Base-by-base conservation (phyloP, 495 filamentous ascomycete genomes). In the Podospora sp. region DNA sequence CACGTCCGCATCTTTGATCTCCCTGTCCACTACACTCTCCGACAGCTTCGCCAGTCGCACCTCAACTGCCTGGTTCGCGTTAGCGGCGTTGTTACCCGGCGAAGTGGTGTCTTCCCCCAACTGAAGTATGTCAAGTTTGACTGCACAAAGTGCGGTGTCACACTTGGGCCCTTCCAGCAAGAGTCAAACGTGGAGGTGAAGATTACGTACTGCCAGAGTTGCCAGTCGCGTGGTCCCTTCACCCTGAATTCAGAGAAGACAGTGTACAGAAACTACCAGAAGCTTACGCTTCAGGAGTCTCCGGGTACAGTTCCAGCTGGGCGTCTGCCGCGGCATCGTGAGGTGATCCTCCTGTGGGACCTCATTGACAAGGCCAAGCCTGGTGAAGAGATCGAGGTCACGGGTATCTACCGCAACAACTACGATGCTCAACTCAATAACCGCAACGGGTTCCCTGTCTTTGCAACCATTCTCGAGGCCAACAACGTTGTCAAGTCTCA, bases 241-340 rank as follows among this genome's bases (percentile, higher is more conserved):
- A 96, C 90, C 8, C 83, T 99, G 69, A 97, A 97, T 80, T 92
- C 92, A 2, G 95, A 99, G 79, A 94, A 97, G 84, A 99, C 96
- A 0, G 91, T 99, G n/a, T 99, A 98, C 81, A 89, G 96, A 59
- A 99, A 99, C 77, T 99, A 96, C 81, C 96, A 99, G 76, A 98
- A 97, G 73, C 81, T 99, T 73, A 99, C 95, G 1, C 86, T 99
- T 11, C 96, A 99, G 77, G 96, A 99, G 78, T 96, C 96, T 1
- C 96, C 96, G 24, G 96, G 96, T 46, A 97, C 96, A 1, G 96
- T 99, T 12, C 96, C 96, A 18, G 93, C 96, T 36, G 96, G 96
- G 69, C 93, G 96, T 79, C 89, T 99, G 36, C 96, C 96, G 2
- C 89, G 96, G 29, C 93, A 97, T 74, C 89, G 96, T 60, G 96